Conservation (phyloP, 2,329 filamentous ascomycete species). For the Dothiorella sarmentorum region DNA sequence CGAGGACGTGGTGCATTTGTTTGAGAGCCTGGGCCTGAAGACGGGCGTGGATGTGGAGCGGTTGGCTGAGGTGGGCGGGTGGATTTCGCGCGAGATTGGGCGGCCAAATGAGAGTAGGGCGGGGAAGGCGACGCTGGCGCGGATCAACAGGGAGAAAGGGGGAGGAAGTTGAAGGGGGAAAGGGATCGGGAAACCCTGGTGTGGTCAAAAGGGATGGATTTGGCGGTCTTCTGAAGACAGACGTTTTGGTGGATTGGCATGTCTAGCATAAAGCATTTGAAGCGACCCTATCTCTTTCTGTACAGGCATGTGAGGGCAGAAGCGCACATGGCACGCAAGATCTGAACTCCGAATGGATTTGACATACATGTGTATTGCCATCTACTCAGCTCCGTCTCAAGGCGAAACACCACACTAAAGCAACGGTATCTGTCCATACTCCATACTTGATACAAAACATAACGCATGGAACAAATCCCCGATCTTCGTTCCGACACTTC, state of each 20-base stretch:
- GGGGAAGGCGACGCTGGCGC: constrained; percentile 23
- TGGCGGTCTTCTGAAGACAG: neutral
- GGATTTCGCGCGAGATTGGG: constrained; percentile 37
- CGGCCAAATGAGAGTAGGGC: constrained; percentile 37
- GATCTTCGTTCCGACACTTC: neutral
- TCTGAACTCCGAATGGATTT: neutral
- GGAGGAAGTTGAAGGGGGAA: neutral
- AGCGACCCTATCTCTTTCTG: neutral
- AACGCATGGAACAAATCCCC: neutral
- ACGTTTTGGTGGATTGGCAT: neutral
- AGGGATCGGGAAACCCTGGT: too few species aligned
- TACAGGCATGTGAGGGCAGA: neutral
- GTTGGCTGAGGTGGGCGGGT: constrained; percentile 36
- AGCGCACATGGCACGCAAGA: neutral
- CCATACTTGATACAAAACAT: constrained; percentile 1
- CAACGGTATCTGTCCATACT: constrained; percentile 17
- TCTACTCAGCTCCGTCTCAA: neutral
- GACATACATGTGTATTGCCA: neutral
- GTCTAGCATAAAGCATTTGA: neutral
- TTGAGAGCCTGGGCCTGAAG: constrained; percentile 69
- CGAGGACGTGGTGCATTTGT: constrained; percentile 75
- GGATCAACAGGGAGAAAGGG: constrained; percentile 10
- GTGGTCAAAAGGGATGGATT: too few species aligned
- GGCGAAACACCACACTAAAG: constrained; percentile 11
- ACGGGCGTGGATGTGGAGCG: constrained; percentile 59